Conservation (phyloP, 306 rosid genomes). For the Pyrus pyrifolia region DNA sequence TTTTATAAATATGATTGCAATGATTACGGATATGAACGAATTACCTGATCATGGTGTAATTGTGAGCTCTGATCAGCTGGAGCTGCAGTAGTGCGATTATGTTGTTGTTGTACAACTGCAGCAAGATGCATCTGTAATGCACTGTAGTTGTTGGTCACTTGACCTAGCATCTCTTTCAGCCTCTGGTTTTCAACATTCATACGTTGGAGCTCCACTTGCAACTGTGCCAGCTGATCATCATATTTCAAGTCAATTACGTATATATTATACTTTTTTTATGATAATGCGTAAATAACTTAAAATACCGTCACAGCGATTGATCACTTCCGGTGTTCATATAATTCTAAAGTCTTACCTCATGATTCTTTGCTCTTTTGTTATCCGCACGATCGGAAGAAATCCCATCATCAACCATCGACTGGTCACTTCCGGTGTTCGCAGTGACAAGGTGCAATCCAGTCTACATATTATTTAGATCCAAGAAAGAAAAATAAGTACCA, state of each 20-base stretch:
- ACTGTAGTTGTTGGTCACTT: conserved; percentile 61
- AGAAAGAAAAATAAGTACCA: not conserved
- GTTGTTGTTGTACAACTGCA: conserved; percentile 61
- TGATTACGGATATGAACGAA: not conserved
- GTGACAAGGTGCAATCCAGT: conserved; percentile 79
- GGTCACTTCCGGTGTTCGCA: conserved; percentile 77
- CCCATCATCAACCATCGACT: conserved; percentile 84
- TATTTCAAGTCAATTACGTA: not conserved
- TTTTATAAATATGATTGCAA: no score
- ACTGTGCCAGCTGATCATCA: conserved; percentile 49
- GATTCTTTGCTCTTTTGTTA: conserved; percentile 45
- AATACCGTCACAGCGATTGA: no score
- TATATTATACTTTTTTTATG: no score
- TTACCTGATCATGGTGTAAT: conserved; percentile 10
- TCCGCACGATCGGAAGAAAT: conserved; percentile 53
- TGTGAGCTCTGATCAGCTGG: conserved; percentile 12
- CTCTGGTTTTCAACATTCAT: conserved; percentile 72
- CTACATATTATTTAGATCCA: conserved; percentile 22
- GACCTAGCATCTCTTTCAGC: conserved; percentile 72
- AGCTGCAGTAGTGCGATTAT: conserved; percentile 21
- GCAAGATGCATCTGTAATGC: conserved; percentile 69
- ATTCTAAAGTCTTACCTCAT: conserved; percentile 39
- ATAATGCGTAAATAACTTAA: no score
- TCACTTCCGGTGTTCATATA: not conserved
- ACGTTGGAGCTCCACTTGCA: conserved; percentile 69